A percentile compares a stretch with the other conserved stretches of the same genome.
Evolutionary conservation across 148 eudicot species (phyloP).

Genomic region (Nepenthes gracilis): DNA sequence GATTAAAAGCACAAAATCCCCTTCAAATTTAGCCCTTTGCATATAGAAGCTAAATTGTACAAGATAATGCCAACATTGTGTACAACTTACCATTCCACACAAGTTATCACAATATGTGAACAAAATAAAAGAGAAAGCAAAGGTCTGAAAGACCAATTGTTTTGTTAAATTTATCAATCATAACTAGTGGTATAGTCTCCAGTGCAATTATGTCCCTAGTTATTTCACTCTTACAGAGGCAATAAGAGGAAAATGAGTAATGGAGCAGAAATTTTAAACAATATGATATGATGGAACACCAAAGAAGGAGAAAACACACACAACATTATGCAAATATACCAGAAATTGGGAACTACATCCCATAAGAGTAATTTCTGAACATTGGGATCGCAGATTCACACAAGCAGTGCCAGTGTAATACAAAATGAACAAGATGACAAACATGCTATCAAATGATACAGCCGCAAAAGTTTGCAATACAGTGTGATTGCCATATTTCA

Average conservation of each 20-base stretch:
- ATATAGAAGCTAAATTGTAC: not conserved
- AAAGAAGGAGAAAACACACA: too few relatives aligned
- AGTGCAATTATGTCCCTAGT: conserved; percentile 70
- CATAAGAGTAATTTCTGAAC: too few relatives aligned
- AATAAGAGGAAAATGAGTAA: conserved; percentile 4
- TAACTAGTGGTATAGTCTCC: conserved; percentile 84
- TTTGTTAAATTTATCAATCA: conserved; percentile 80
- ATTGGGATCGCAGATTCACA: too few relatives aligned
- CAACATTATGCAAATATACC: too few relatives aligned
- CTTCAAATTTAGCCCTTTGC: not conserved
- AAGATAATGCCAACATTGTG: not conserved
- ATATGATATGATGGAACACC: not conserved
- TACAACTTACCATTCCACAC: too few relatives aligned
- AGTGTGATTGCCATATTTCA: too few relatives aligned
- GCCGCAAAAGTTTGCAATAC: too few relatives aligned
- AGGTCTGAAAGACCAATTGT: conserved; percentile 39
- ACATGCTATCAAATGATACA: too few relatives aligned
- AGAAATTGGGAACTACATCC: too few relatives aligned
- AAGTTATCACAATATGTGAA: not conserved
- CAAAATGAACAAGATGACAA: too few relatives aligned
- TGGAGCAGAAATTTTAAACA: not conserved
- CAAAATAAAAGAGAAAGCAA: not conserved
- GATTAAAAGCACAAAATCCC: too few relatives aligned
- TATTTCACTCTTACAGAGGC: conserved; percentile 58
- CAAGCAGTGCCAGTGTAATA: too few relatives aligned